Conservation (phyloP, 352 stramenopile genomes). For the Poterioochromonas sp. region DNA sequence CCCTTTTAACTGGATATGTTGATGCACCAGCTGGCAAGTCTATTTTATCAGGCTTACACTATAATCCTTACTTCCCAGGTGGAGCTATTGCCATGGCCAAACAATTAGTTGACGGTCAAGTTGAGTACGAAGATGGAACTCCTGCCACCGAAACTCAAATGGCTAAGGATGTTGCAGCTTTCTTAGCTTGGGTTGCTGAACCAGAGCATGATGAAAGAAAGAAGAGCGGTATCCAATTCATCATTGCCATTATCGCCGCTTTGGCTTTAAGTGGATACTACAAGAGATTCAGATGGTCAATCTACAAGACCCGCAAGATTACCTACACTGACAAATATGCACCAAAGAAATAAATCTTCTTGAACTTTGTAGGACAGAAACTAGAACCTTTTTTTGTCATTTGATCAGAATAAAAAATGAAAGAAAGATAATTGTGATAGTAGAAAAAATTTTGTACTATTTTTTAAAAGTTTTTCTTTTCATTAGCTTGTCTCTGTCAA, state of each 20-base stretch:
- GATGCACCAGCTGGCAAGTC: slow-evolving; percentile 81
- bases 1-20: slow-evolving; percentile 91
- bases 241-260: slow-evolving; percentile 77
- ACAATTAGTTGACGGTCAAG: slow-evolving; percentile 87
- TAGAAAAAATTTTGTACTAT: no score
- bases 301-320: slow-evolving; percentile 96
- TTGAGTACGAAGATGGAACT: slow-evolving; percentile 95
- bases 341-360: neutral
- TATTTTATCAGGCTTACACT: slow-evolving; percentile 78
- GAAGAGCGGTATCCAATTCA: slow-evolving; percentile 87
- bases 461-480: no score
- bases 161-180: slow-evolving; percentile 90
- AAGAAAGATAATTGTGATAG: no score
- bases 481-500: no score
- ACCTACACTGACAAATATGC: slow-evolving; percentile 76
- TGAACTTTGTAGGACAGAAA: neutral
- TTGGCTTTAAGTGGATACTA: slow-evolving; percentile 89
- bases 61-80: slow-evolving; percentile 84
- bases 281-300: slow-evolving; percentile 94
- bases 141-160: slow-evolving; percentile 93
- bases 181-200: slow-evolving; percentile 91
- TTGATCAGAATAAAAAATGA: no score
- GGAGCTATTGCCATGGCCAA: slow-evolving; percentile 96
- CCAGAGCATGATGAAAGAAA: slow-evolving; percentile 95
- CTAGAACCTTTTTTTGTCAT: no score